A percentile compares a stretch with the other conserved stretches of the same genome.
These are phyloP conservation scores for Cystobasidium sp. DNA, from an alignment of 1,284 basidiomycete species.

Conservation along the genomic window DNA sequence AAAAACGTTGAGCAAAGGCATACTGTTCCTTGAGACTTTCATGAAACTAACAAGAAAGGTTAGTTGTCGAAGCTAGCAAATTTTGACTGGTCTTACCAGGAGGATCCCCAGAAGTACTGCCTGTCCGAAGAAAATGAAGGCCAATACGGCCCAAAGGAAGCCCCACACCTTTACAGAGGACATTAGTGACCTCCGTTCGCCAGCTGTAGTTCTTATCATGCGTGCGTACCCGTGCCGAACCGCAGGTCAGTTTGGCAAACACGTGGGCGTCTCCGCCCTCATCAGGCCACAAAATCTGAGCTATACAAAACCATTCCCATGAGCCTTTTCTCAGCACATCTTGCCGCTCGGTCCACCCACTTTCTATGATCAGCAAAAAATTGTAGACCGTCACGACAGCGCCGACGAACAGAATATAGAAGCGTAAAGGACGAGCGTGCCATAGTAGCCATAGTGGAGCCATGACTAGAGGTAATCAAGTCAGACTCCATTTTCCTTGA, in stretches of 20 bases:
- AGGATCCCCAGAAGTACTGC: constrained; percentile 12
- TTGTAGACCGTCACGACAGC: constrained; percentile 25
- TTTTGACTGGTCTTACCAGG: neutral
- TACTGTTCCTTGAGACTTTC: constrained; percentile 12
- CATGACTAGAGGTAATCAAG: constrained; percentile 10
- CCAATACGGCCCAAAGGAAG: constrained; percentile 17
- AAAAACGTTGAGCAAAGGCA: constrained; percentile 1
- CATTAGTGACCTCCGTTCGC: neutral
- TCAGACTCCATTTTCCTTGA: neutral
- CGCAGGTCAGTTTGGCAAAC: constrained; percentile 14
- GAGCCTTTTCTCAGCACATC: neutral
- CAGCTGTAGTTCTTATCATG: neutral
- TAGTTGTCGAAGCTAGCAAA: neutral
- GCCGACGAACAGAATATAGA: constrained; percentile 36
- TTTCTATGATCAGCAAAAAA: constrained; percentile 2
- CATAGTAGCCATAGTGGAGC: constrained; percentile 26
- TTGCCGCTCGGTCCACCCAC: neutral
- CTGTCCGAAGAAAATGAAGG: neutral
- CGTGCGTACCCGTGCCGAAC: constrained; percentile 9
- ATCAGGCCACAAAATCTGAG: neutral
- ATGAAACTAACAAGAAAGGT: constrained; percentile 12
- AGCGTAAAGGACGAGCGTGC: constrained; percentile 33
- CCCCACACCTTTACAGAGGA: constrained; percentile 27
- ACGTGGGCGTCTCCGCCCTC: constrained; percentile 19
- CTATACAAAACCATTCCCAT: neutral